These are phyloP conservation scores for Miamiensis avidus DNA, from an alignment of 169 alveolate species.

Conservation along the genomic window DNA sequence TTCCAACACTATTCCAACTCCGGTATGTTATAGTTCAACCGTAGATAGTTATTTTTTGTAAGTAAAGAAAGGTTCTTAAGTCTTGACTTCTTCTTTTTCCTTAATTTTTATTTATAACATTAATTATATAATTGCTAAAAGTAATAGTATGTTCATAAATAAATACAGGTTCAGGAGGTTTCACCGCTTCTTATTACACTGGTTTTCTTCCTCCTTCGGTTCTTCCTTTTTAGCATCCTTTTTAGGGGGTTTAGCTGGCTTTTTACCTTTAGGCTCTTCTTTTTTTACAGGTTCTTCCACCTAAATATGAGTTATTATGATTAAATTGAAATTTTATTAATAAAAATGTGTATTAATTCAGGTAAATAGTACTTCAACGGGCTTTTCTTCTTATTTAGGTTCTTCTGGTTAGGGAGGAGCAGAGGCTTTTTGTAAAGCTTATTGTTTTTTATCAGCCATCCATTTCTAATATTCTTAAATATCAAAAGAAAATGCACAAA, in stretches of 20 bases:
- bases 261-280: not conserved
- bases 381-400: conserved; percentile 20
- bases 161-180: not conserved
- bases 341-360: no score
- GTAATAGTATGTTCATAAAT: not conserved
- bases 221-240: conserved; percentile 16
- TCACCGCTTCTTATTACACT: not conserved
- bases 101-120: not conserved
- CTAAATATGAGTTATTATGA: no score
- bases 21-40: conserved; percentile 3
- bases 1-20: conserved; percentile 15
- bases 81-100: not conserved
- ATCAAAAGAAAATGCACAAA: conserved; percentile 40
- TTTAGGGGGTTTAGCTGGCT: not conserved
- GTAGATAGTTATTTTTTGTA: not conserved
- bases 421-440: conserved; percentile 11
- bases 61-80: conserved; percentile 10
- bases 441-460: conserved; percentile 27
- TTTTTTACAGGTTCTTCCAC: conserved; percentile 14
- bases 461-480: conserved; percentile 32
- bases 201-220: not conserved
- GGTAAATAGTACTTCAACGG: not conserved
- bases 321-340: no score
- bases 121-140: not conserved
- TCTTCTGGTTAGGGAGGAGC: conserved; percentile 42